Conservation (phyloP, 179 eudicot species). For the Actinidia polygama region DNA sequence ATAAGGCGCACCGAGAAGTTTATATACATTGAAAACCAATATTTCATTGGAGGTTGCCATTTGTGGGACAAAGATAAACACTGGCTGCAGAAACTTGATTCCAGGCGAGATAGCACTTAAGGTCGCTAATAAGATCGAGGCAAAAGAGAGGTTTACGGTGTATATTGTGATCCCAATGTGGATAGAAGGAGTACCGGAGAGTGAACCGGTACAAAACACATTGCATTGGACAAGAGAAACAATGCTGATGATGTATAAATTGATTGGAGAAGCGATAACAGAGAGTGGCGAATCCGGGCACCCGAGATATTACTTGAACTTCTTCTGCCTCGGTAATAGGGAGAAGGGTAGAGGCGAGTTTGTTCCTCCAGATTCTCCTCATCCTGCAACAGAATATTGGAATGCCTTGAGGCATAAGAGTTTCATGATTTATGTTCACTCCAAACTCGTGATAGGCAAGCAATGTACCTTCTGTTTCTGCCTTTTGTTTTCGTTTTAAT, state of each 20-base stretch:
- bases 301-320: constrained; percentile 83
- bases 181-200: constrained; percentile 94
- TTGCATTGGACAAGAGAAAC: constrained; percentile 90
- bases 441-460: constrained; percentile 96
- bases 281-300: constrained; percentile 61
- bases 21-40: constrained; percentile 90
- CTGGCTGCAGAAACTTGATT: constrained; percentile 78
- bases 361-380: constrained; percentile 77
- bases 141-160: constrained; percentile 74
- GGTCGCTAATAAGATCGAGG: constrained; percentile 69
- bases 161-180: constrained; percentile 93
- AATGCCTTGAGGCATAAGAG: constrained; percentile 78
- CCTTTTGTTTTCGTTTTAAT: neutral
- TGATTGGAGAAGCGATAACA: constrained; percentile 70
- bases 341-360: constrained; percentile 59
- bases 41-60: constrained; percentile 84
- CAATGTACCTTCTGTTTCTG: neutral
- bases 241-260: constrained; percentile 82
- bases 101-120: constrained; percentile 92
- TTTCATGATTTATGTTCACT: constrained; percentile 96
- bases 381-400: constrained; percentile 66
- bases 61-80: constrained; percentile 74
- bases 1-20: constrained; percentile 81
- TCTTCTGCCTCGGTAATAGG: constrained; percentile 94
- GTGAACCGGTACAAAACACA: constrained; percentile 81